Base-by-base conservation (phyloP, 495 filamentous ascomycete species). In the Mytilinidion resinicola region DNA sequence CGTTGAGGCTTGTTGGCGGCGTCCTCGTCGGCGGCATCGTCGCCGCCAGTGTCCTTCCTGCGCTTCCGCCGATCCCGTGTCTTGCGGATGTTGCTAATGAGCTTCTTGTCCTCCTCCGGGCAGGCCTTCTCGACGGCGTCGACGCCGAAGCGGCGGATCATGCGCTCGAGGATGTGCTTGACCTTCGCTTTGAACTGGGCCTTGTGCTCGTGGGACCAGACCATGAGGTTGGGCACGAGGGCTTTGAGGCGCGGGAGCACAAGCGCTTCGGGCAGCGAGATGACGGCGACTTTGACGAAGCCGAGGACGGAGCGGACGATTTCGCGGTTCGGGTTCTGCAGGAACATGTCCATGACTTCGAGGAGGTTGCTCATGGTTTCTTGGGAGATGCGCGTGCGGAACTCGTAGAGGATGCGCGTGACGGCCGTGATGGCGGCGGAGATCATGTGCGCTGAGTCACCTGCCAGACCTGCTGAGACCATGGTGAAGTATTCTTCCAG, bases 401-500 rank as follows among this genome's bases (percentile, higher is more conserved):
- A 97, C 61, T 96, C 87, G 72, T 91, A 97, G 34, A 98, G 84
- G 21, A 96, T 82, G 6, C 95, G 82, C 0, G 91, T 91, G 41
- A 97, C 77, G 3, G 95, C 93, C 9, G 90, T 96, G 68, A 98
- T 91, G 9, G 86, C 88, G 5, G 93, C 93, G 8, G 88, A 91
- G 58, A 96, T 86, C 89, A 96, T 96, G 74, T 97, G 93, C 38
- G 93, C 91, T 15, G 90, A 88, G 58, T 79, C 83, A 42, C 90
- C 92, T 1, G 92, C 93, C 34, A 98, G 82, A 70, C 95, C 93
- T 19, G 93, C 95, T 48, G 88, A 91, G 35, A 98, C 85, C 92
- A 98, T 98, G 41, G 91, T 96, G 79, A 96, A 89, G 72, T 95
- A 96, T 69, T 97, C 93, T 64, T 96, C 91, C 30, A 97, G 78